These are phyloP conservation scores for Pythium coloratum DNA, from an alignment of 352 stramenopile genomes.

Conservation along the genomic window DNA sequence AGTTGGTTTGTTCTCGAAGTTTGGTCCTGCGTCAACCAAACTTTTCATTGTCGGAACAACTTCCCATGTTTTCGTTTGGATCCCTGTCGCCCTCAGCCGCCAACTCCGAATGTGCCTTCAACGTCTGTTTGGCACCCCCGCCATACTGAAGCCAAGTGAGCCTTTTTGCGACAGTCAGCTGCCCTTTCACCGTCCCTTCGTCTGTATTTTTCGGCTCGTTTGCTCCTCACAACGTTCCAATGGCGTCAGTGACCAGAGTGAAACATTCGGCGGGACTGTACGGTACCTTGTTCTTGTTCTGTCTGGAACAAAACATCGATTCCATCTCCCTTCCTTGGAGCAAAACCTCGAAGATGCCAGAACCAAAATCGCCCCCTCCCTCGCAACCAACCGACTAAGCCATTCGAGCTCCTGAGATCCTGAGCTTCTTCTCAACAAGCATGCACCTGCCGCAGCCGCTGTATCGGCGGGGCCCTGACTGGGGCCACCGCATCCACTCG, in stretches of 20 bases:
- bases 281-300: constrained; percentile 4
- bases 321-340: background rate
- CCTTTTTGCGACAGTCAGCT: constrained; percentile 15
- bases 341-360: background rate
- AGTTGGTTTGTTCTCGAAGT: background rate
- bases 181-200: constrained; percentile 3
- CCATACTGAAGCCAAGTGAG: constrained; percentile 23
- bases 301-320: constrained; percentile 12
- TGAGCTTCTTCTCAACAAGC: background rate
- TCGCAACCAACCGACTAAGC: background rate
- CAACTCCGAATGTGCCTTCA: background rate
- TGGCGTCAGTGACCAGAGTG: background rate
- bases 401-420: background rate
- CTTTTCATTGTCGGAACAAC: too few species aligned
- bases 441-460: constrained; percentile 39
- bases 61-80: background rate
- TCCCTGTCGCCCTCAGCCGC: background rate
- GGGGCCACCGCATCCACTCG: constrained; percentile 40
- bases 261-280: constrained; percentile 7
- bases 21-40: too few species aligned
- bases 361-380: background rate
- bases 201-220: constrained; percentile 2
- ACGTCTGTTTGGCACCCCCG: background rate
- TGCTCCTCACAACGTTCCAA: background rate
- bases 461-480: constrained; percentile 61